phyloP scores from a whole-genome alignment of 2,329 filamentous ascomycete species.

The Xylogone sp. region DNA sequence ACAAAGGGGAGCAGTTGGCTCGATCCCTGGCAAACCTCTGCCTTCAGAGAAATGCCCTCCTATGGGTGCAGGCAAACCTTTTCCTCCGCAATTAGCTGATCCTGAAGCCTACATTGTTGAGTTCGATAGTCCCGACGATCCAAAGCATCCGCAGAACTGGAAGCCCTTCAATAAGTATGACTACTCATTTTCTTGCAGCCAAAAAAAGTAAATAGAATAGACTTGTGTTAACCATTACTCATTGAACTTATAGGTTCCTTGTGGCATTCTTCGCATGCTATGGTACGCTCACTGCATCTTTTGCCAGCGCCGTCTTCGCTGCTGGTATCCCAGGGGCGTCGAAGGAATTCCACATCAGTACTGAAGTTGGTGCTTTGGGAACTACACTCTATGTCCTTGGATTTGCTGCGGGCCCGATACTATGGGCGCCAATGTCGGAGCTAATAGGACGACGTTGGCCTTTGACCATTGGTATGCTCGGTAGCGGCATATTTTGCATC shows the following conservation, averaged over 20 bases:
- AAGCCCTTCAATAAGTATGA: background rate
- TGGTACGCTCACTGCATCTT: background rate
- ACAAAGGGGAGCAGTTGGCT: too few species aligned
- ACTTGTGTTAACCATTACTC: background rate
- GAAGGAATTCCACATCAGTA: conserved; percentile 28
- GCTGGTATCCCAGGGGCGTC: background rate
- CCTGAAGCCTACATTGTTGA: background rate
- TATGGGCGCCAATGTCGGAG: conserved; percentile 40
- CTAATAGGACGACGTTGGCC: conserved; percentile 58
- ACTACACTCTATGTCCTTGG: conserved; percentile 42
- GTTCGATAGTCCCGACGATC: background rate
- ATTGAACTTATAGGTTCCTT: background rate
- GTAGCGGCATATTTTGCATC: conserved; percentile 61
- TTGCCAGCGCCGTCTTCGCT: background rate
- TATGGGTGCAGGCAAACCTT: background rate
- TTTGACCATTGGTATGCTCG: conserved; percentile 52
- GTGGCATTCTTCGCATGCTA: background rate
- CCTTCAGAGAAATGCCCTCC: background rate
- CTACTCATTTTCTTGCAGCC: background rate
- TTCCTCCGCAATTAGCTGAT: background rate
- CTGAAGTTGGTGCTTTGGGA: conserved; percentile 32
- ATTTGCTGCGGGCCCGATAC: conserved; percentile 40
- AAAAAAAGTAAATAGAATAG: background rate
- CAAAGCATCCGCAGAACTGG: background rate
- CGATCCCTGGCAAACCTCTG: too few species aligned